Evolutionary conservation across 805 yeast species (phyloP), one percentile per base, ranked within the genome.

Genomic region (Pichia membranifaciens): DNA sequence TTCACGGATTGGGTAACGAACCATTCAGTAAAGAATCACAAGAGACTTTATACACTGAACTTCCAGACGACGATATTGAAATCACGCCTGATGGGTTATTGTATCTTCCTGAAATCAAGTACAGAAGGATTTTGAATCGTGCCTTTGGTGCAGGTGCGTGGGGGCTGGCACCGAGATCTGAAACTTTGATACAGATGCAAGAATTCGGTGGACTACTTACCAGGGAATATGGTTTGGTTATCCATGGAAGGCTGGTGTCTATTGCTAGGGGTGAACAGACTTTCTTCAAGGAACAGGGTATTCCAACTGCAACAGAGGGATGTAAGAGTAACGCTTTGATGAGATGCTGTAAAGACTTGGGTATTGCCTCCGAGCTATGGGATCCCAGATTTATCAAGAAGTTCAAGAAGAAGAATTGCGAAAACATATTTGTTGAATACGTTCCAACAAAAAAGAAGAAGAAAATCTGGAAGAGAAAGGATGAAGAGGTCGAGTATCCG

Each of bases 141-240:
- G 95, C 98, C 0, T 91, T 93, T 71, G 99, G 99, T 3, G 96
- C 99, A 6, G 99, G 99, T 23, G 97, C 95, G 2, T 93, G 99
- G 99, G 98, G 98, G 0, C 71, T 93, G 47, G 96, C 95, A 0
- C 98, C 99, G 10, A 72, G 99, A 47, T 81, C 95, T 0, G 91
- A 86, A 54, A 84, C 96, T 0, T 70, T 79, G 45, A 79, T 93
- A 29, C 80, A 76, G 52, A 51, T 43, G 23, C 51, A 52, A 29
- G 66, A 62, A 10, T 17, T 47, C 7, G 69, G 67, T 7, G 71
- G 71, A 8, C 51, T 64, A 28, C 81, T 93, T 29, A 87, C 96
- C 10, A 75, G 98, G 54, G 99, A 93, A 62, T 93, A 88, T 60
- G 97, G 87, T 0, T 70, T 93, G 44, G 74, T 93, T 3, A 84